phyloP scores from a whole-genome alignment of 768 basidiomycete species.

The Phaeotremella fagi region DNA sequence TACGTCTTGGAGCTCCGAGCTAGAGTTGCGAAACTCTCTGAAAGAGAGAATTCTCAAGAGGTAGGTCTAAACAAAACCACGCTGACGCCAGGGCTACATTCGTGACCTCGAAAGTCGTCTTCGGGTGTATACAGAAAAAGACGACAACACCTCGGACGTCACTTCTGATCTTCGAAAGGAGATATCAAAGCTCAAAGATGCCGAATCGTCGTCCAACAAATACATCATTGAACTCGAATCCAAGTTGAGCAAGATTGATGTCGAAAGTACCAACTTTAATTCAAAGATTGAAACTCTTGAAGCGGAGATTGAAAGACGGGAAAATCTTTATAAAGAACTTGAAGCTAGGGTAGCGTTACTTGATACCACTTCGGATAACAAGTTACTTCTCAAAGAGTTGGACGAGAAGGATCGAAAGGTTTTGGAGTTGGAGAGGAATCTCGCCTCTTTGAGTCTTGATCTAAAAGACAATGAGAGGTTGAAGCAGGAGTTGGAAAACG shows the following conservation, averaged over 20 bases:
- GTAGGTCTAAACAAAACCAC: slow-evolving; percentile 54
- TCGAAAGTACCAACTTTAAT: slow-evolving; percentile 57
- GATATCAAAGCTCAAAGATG: slow-evolving; percentile 68
- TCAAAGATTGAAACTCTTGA: slow-evolving; percentile 72
- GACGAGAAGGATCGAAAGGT: slow-evolving; percentile 76
- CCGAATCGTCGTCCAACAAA: slow-evolving; percentile 63
- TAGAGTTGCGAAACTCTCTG: slow-evolving; percentile 73
- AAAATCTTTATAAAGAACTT: slow-evolving; percentile 65
- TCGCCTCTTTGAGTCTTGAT: slow-evolving; percentile 76
- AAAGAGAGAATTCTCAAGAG: slow-evolving; percentile 88
- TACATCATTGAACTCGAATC: slow-evolving; percentile 85
- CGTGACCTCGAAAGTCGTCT: slow-evolving; percentile 90
- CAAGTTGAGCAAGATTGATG: slow-evolving; percentile 56
- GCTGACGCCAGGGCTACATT: slow-evolving; percentile 67
- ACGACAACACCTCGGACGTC: slow-evolving; percentile 68
- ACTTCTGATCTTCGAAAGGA: slow-evolving; percentile 80
- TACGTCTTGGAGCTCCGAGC: slow-evolving; percentile 81
- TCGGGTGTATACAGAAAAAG: slow-evolving; percentile 74
- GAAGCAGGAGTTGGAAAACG: slow-evolving; percentile 41
- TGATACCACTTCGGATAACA: slow-evolving; percentile 58
- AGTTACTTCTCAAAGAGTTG: slow-evolving; percentile 66
- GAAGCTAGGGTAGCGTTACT: slow-evolving; percentile 67
- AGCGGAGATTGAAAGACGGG: slow-evolving; percentile 66
- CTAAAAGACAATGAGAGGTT: slow-evolving; percentile 63
- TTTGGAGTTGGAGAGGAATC: slow-evolving; percentile 68